These are phyloP conservation scores for Stachybotrys echinatus DNA, from an alignment of 2,329 filamentous ascomycete genomes.

Conservation along the genomic window DNA sequence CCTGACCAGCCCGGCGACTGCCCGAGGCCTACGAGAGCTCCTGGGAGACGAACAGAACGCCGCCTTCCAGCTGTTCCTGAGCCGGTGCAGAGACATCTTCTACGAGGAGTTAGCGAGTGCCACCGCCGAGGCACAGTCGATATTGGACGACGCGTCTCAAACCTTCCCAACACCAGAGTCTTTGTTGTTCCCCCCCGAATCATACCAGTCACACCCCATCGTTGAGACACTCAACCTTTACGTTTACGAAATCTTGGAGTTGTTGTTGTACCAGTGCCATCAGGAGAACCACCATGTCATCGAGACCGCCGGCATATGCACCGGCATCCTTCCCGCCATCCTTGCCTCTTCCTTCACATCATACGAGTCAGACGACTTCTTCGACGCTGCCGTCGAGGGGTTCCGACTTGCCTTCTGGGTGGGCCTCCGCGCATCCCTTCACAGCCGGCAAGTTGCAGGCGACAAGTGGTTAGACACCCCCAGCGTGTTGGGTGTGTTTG, in stretches of 20 bases:
- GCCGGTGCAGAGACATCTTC: slow-evolving; percentile 1
- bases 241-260: slow-evolving; percentile 4
- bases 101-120: neutral
- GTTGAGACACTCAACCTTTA: slow-evolving; percentile 5
- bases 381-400: slow-evolving; percentile 1
- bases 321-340: slow-evolving; percentile 5
- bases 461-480: neutral
- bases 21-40: neutral
- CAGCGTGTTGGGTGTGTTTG: slow-evolving; percentile 3
- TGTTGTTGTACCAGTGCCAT: slow-evolving; percentile 2
- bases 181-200: no score
- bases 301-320: slow-evolving; percentile 4
- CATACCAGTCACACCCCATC: slow-evolving; percentile 4
- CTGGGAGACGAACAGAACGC: neutral
- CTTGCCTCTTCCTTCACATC: slow-evolving; percentile 4
- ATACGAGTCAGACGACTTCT: slow-evolving; percentile 2
- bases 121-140: neutral
- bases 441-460: neutral
- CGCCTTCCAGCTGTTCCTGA: slow-evolving; percentile 2
- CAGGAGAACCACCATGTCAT: slow-evolving; percentile 1
- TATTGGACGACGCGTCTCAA: neutral
- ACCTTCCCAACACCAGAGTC: neutral
- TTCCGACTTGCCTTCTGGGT: slow-evolving; percentile 8
- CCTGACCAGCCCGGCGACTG: slow-evolving; percentile 1
- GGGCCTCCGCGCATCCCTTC: slow-evolving; percentile 2